Base-by-base conservation (phyloP, 768 basidiomycete species). In the Astraeus odoratus region DNA sequence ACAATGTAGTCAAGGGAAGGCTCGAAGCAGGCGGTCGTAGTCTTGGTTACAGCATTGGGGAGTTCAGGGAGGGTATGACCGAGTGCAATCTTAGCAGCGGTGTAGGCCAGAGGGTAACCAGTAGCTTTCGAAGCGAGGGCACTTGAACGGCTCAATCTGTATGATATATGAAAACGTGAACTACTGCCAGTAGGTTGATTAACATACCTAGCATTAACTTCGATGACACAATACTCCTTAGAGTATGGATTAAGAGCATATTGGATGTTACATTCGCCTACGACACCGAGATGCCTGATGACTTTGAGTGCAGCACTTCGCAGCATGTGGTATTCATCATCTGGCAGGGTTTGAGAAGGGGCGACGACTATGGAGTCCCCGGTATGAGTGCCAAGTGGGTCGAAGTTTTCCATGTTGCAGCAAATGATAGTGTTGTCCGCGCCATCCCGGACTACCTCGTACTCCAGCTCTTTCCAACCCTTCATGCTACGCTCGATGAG, bases 391-490 rank as follows among this genome's bases (percentile, higher is more conserved):
- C 95, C 95, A 22, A 99, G 77, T 25, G 95, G 96, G 60, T 99
- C 96, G 54, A 99, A 99, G 70, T 99, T 98, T 70, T 97, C 91
- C 91, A 95, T 95, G 67, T 94, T 94, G 69, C 95, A 98, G 71
- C 94, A 97, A 57, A 97, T 98, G 67, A 99, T 99, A 22, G 94
- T 97, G 72, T 98, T 96, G 68, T 99, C 96, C 41, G 95, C 95
- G 53, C 77, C 93, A 63, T 99, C 96, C 43, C 96, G 86, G 58
- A 98, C 96, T 50, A 99, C 96, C 64, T 99, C 96, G 56, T 98
- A 99, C 68, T 99, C 96, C 51, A 98, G 77, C 69, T 99, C 96
- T 64, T 99, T 99, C 96, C 96, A 99, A 24, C 96, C 96, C 68
- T 98, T 98, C 85, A 99, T 88, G 55, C 86, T 90, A 40, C 93